Evolutionary conservation across 305 asterid species (phyloP).

Genomic region (Rubia peregrina): DNA sequence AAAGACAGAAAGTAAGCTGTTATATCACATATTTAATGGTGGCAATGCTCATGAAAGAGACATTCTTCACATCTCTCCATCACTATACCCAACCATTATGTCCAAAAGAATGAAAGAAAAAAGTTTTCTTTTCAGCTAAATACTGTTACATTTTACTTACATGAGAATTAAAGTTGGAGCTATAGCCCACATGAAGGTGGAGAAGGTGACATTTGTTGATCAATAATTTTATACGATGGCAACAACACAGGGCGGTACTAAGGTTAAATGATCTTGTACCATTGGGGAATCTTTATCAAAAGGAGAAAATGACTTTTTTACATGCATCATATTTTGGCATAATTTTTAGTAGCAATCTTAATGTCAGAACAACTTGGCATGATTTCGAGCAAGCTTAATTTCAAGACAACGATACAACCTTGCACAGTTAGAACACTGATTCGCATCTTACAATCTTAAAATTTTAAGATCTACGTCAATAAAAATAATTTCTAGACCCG

Average conservation of each 20-base stretch:
- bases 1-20: slow-evolving; percentile 16
- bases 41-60: slow-evolving; percentile 40
- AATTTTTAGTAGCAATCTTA: background rate
- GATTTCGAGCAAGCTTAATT: background rate
- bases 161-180: background rate
- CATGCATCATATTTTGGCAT: background rate
- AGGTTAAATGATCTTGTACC: background rate
- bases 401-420: no score
- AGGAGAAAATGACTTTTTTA: background rate
- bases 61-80: slow-evolving; percentile 11
- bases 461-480: no score
- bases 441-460: no score
- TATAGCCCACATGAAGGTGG: slow-evolving; percentile 1
- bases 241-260: background rate
- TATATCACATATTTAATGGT: slow-evolving; percentile 23
- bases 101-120: background rate
- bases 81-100: slow-evolving; percentile 10
- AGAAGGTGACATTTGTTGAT: slow-evolving; percentile 1
- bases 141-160: background rate
- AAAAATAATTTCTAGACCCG: no score
- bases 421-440: no score
- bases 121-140: background rate
- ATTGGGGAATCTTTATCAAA: background rate
- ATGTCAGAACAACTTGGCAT: background rate
- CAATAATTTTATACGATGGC: background rate